phyloP scores from a whole-genome alignment of 148 eudicot species.

The Bassia scoparia region DNA sequence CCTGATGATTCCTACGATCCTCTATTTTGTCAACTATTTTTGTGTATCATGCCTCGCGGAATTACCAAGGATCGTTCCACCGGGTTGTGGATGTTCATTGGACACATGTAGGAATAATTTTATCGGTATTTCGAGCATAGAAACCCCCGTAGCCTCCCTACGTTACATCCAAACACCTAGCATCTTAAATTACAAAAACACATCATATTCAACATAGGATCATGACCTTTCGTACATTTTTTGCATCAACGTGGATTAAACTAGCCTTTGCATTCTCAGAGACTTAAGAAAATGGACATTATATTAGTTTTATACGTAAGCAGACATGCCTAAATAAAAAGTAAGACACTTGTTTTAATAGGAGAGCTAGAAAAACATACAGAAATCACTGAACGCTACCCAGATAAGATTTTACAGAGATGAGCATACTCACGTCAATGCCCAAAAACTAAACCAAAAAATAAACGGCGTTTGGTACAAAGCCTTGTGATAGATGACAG shows the following conservation, averaged over 20 bases:
- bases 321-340: too few relatives aligned
- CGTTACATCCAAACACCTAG: conserved; percentile 7
- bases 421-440: conserved; percentile 42
- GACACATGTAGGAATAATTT: conserved; percentile 72
- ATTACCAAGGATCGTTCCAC: conserved; percentile 87
- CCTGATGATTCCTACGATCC: conserved; percentile 91
- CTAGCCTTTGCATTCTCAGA: neutral
- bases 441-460: too few relatives aligned
- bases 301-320: too few relatives aligned
- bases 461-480: too few relatives aligned
- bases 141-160: conserved; percentile 93
- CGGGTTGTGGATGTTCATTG: conserved; percentile 87
- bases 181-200: neutral
- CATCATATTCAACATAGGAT: neutral
- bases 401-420: neutral
- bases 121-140: conserved; percentile 74
- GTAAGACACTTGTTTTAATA: neutral
- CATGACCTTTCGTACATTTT: neutral
- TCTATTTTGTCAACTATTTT: conserved; percentile 92
- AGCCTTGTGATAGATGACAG: too few relatives aligned
- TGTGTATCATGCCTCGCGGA: conserved; percentile 85
- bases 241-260: neutral
- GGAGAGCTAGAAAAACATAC: neutral
- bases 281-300: neutral
- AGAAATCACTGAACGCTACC: neutral